Conservation (phyloP, 768 basidiomycete genomes). For the Agaricus subrufescens region DNA sequence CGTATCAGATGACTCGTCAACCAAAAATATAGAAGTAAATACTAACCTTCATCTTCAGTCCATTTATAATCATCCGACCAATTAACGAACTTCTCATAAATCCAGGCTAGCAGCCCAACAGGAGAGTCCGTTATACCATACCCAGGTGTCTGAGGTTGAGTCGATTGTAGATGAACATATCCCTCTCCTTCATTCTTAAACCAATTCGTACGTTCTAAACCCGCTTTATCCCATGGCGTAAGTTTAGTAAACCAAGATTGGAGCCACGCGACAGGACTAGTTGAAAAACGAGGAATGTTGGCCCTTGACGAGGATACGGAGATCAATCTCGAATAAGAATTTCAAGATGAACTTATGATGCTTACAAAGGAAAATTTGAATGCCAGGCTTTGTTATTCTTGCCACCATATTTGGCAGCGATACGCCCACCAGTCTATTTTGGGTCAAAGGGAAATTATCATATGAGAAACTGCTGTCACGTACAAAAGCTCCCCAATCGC, state of each 20-base stretch:
- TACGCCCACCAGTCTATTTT: conserved; percentile 21
- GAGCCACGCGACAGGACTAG: conserved; percentile 20
- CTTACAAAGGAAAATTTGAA: conserved; percentile 42
- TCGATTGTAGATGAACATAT: conserved; percentile 36
- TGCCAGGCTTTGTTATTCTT: conserved; percentile 49
- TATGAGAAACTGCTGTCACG: neutral
- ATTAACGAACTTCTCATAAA: conserved; percentile 42
- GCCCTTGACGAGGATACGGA: conserved; percentile 8
- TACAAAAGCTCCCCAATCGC: conserved; percentile 20
- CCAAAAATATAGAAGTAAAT: no score
- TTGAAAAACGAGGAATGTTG: conserved; percentile 16
- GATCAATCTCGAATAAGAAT: neutral
- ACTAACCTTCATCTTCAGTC: conserved; percentile 50
- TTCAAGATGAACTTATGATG: neutral
- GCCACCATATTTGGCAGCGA: conserved; percentile 24
- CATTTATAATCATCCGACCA: conserved; percentile 50
- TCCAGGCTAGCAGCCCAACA: conserved; percentile 47
- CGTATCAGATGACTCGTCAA: neutral
- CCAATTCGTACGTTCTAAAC: conserved; percentile 22
- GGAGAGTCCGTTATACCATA: conserved; percentile 56
- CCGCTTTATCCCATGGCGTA: conserved; percentile 28
- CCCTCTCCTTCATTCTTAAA: conserved; percentile 27
- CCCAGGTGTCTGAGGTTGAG: conserved; percentile 49
- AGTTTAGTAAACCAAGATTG: conserved; percentile 23
- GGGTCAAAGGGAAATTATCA: neutral